These are phyloP conservation scores for Penicillium odoratum DNA, from an alignment of 495 filamentous ascomycete species.

Conservation along the genomic window DNA sequence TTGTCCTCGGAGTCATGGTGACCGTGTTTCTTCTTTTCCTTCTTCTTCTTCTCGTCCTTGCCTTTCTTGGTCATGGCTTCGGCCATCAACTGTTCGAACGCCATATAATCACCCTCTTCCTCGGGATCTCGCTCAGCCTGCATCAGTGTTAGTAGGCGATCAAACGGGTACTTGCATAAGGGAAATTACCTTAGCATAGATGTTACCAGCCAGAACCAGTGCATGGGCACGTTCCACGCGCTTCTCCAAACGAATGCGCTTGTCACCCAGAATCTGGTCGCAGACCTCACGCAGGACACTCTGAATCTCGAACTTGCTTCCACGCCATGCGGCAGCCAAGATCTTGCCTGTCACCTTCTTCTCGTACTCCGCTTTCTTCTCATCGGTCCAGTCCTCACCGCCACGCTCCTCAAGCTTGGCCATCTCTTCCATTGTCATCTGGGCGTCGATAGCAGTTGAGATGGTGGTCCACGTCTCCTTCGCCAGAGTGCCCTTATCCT, in stretches of 20 bases:
- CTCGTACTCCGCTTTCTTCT: slow-evolving; percentile 96
- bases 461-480: slow-evolving; percentile 99
- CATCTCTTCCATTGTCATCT: slow-evolving; percentile 99
- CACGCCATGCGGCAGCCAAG: slow-evolving; percentile 95
- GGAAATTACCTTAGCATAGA: slow-evolving; percentile 74
- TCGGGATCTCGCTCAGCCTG: slow-evolving; percentile 90
- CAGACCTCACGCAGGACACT: slow-evolving; percentile 91
- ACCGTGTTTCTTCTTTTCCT: slow-evolving; percentile 59
- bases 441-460: slow-evolving; percentile 93
- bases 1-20: slow-evolving; percentile 13
- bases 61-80: slow-evolving; percentile 93
- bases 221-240: slow-evolving; percentile 88
- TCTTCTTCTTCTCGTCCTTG: slow-evolving; percentile 76
- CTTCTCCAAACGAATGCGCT: slow-evolving; percentile 79
- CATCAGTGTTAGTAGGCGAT: slow-evolving; percentile 5
- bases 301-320: slow-evolving; percentile 98
- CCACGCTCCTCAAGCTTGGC: slow-evolving; percentile 92
- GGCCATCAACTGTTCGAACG: slow-evolving; percentile 96
- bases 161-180: background rate
- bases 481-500: slow-evolving; percentile 94
- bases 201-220: slow-evolving; percentile 80
- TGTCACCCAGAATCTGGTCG: slow-evolving; percentile 69
- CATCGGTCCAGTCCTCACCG: slow-evolving; percentile 97
- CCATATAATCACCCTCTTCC: slow-evolving; percentile 98
- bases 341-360: slow-evolving; percentile 96